phyloP scores from a whole-genome alignment of 768 basidiomycete genomes.

The Lactarius hengduanensis region DNA sequence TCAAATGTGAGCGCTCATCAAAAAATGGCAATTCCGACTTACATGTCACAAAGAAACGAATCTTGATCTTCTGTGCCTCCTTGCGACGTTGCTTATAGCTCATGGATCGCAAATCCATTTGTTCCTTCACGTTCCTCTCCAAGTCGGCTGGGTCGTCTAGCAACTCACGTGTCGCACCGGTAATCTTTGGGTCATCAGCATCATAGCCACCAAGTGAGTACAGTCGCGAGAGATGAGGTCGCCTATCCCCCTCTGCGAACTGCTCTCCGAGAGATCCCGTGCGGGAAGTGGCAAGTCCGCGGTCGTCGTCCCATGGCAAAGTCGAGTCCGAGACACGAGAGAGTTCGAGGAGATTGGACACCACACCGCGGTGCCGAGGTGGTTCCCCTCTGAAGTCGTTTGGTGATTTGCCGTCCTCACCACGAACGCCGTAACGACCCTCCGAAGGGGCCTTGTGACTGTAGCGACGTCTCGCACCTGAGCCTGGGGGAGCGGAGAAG shows the following conservation, averaged over 20 bases:
- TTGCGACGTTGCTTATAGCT: constrained; percentile 63
- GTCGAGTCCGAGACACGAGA: constrained; percentile 12
- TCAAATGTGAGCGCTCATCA: constrained; percentile 4
- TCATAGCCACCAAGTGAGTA: constrained; percentile 39
- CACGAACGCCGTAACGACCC: not conserved
- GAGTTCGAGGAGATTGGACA: constrained; percentile 23
- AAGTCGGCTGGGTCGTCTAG: constrained; percentile 57
- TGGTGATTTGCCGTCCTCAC: not conserved
- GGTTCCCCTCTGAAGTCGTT: not conserved
- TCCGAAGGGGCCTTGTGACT: constrained; percentile 3
- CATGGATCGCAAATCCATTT: constrained; percentile 48
- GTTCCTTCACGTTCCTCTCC: constrained; percentile 45
- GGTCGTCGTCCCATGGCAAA: constrained; percentile 1
- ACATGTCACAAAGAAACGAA: constrained; percentile 72
- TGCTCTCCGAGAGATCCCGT: constrained; percentile 5
- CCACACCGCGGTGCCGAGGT: constrained; percentile 12
- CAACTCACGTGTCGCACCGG: constrained; percentile 48
- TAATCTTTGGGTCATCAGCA: constrained; percentile 67
- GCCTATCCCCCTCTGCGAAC: constrained; percentile 1
- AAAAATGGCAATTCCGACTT: constrained; percentile 28
- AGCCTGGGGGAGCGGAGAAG: not conserved
- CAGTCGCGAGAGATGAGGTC: constrained; percentile 23
- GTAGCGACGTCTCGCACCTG: constrained; percentile 1
- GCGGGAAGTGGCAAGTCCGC: not conserved
- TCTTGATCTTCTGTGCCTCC: constrained; percentile 57